Base-by-base conservation (phyloP, 225 moss, liverwort and hornwort species). In the Takakia lepidozioides region DNA sequence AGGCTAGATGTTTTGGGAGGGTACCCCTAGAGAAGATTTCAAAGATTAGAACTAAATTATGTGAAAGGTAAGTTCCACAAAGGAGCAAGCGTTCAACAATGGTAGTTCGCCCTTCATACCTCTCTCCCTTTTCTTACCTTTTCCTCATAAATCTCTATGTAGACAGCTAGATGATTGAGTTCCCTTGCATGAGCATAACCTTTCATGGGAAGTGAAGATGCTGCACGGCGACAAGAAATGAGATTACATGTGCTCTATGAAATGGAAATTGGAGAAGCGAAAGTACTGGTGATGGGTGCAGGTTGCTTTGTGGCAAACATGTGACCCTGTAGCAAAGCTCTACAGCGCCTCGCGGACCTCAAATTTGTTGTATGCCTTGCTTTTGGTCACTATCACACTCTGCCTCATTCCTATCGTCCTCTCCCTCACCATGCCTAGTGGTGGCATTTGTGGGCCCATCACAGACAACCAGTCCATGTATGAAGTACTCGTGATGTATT, bases 341-440 rank as follows among this genome's bases (percentile, higher is more conserved):
- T 85, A 86, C 0, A 93, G 93, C 67, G 92, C 92, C 8, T 85
- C 92, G 0, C 70, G 75, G 6, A 93, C 92, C 1, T 88, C 88
- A 0, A 77, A 67, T 32, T 67, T 93, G 2, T 83, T 83, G 0
- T 93, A 93, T 52, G 92, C 85, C 15, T 66, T 93, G 55, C 73
- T 93, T 5, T 37, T 88, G 20, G 49, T 73, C 13, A 81, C 85
- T 1, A 62, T 93, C 1, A 48, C 78, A 5, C 72, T 88, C 4
- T 83, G 85, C 29, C 72, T 82, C 0, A 69, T 93, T 45, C 92
- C 92, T 11, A 78, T 85, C 2, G 61, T 58, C 0, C 44, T 93
- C 0, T 44, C 66, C 5, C 65, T 85, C 18, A 73, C 75, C 3
- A 67, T 68, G 4, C 65, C 71, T 8, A 76, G 65, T 46, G 81